Base-by-base conservation (phyloP, 163 green algal species). In the Chloromonas sp. region DNA sequence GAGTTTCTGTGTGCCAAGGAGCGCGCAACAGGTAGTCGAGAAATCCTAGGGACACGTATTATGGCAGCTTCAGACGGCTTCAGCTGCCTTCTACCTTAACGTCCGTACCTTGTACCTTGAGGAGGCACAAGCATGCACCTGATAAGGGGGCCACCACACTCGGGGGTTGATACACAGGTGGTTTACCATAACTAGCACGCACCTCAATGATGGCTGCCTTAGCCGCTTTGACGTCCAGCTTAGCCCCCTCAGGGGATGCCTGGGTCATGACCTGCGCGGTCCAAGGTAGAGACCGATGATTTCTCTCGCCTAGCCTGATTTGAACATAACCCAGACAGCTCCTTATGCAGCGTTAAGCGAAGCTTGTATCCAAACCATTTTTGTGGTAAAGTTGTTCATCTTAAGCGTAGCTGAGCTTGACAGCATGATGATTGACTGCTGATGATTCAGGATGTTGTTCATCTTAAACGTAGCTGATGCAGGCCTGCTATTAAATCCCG, bases 131-230 rank as follows among this genome's bases (percentile, higher is more conserved):
- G 36, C 36, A 36, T 36, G 36, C 36, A 36, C 36, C 36, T 36
- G 36, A 36, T 36, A 36, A 36, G 36, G 36, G 36, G 36, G 36
- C 36, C 36, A 36, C 36, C 36, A 36, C 36, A 36, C 36, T 36
- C 36, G 36, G 36, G 36, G 36, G 36, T 36, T 36, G 36, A 36
- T 36, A 36, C 36, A 36, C 36, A 36, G 36, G 36, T 36, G 36
- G 36, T 36, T 36, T 76, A 76, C 66, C 66, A 11, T 11, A n/a
- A 76, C 66, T 76, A 11, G 66, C 8, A 8, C 70, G 13, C 57
- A 83, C 87, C 84, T 89, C 79, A n/a, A 85, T 82, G 58, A 87
- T 87, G 77, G 61, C 82, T 58, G 58, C 62, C 84, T 86, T 83
- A 0, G 83, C 86, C 11, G 82, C 76, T 8, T 82, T 83, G 14